These are phyloP conservation scores for Aspergillus asperescens DNA, from an alignment of 495 filamentous ascomycete genomes.

Conservation along the genomic window DNA sequence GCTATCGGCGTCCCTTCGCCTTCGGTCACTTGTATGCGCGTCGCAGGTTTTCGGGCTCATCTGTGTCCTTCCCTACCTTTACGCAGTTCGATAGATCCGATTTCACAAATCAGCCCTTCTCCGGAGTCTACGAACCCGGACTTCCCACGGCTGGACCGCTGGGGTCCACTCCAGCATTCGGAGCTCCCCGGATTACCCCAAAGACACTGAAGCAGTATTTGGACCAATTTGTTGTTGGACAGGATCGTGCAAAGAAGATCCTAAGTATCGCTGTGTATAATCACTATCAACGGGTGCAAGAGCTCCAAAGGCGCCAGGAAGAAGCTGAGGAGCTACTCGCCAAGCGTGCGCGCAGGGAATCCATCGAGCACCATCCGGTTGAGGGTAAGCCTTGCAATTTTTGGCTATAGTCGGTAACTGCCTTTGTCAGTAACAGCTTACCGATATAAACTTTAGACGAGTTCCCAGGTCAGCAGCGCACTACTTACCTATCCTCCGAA, in stretches of 20 bases:
- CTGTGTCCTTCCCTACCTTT: constrained; percentile 31
- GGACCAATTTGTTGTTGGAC: constrained; percentile 93
- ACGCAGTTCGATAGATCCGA: constrained; percentile 60
- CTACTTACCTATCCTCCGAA: constrained; percentile 37
- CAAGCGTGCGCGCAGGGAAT: constrained; percentile 45
- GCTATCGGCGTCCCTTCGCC: constrained; percentile 20
- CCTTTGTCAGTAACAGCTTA: background rate
- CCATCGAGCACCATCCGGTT: constrained; percentile 44
- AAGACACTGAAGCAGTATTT: constrained; percentile 80
- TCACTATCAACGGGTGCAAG: constrained; percentile 85
- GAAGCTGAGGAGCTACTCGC: constrained; percentile 61
- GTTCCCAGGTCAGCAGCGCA: constrained; percentile 65
- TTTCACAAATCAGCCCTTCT: constrained; percentile 62
- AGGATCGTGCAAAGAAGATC: constrained; percentile 93
- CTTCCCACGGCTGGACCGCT: constrained; percentile 55
- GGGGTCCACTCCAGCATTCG: constrained; percentile 52
- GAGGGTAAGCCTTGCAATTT: constrained; percentile 45
- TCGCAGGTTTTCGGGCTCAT: constrained; percentile 30
- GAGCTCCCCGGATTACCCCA: constrained; percentile 72
- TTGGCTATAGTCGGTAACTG: background rate
- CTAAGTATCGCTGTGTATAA: constrained; percentile 94
- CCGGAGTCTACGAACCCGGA: constrained; percentile 69
- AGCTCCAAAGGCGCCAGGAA: constrained; percentile 69
- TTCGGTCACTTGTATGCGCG: constrained; percentile 2
- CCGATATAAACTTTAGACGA: constrained; percentile 56